These are phyloP conservation scores for Saccharomyces hybrid DNA, from an alignment of 1,139 yeast species.

Conservation along the genomic window DNA sequence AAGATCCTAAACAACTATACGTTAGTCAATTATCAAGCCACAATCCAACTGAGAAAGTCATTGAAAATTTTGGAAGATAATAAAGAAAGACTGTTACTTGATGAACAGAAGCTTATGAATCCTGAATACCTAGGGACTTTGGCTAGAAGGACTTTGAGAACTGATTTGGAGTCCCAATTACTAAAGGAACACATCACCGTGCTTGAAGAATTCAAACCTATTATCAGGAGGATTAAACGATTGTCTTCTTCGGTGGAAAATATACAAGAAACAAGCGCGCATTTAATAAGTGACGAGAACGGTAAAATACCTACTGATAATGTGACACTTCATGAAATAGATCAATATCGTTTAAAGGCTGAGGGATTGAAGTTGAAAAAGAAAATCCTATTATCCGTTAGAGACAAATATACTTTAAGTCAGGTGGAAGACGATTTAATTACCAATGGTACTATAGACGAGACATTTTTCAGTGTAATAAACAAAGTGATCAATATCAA, in stretches of 20 bases:
- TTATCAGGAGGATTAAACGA: constrained; percentile 36
- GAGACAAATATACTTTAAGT: constrained; percentile 57
- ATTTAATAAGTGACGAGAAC: constrained; percentile 29
- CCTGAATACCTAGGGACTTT: constrained; percentile 53
- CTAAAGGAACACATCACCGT: constrained; percentile 54
- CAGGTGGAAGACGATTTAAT: constrained; percentile 64
- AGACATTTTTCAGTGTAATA: constrained; percentile 56
- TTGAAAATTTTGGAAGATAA: constrained; percentile 41
- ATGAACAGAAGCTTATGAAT: constrained; percentile 36
- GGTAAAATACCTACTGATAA: constrained; percentile 1
- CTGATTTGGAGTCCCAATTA: constrained; percentile 65
- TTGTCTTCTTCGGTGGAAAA: constrained; percentile 39
- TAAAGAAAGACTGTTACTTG: constrained; percentile 32
- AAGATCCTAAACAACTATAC: constrained; percentile 44
- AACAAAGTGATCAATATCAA: constrained; percentile 57
- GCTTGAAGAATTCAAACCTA: constrained; percentile 56
- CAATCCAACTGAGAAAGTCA: constrained; percentile 35
- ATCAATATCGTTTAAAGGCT: constrained; percentile 17
- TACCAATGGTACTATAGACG: constrained; percentile 39
- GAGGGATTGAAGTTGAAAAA: constrained; percentile 46
- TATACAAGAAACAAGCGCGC: constrained; percentile 38
- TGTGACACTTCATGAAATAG: constrained; percentile 5
- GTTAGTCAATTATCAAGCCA: constrained; percentile 42
- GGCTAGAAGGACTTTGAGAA: constrained; percentile 52
- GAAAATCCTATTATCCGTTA: constrained; percentile 49